Evolutionary conservation across 2,329 filamentous ascomycete genomes (phyloP).

Genomic region (Nannizzia gypsea): DNA sequence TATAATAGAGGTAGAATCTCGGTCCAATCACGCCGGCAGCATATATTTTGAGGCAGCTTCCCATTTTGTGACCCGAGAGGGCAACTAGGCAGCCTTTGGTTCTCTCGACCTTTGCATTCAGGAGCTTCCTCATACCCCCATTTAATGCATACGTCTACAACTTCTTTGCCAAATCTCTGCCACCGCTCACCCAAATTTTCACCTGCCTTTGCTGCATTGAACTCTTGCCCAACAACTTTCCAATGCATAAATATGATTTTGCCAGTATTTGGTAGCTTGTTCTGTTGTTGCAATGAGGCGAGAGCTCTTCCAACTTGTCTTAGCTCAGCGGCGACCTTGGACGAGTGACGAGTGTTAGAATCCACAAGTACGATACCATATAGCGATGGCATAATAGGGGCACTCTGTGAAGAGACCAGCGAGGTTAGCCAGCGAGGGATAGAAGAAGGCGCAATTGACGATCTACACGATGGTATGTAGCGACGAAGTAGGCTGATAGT

Average conservation of each 20-base stretch:
- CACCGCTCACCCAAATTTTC: slow-evolving; percentile 16
- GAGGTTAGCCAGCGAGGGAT: slow-evolving; percentile 2
- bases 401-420: background rate
- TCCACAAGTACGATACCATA: slow-evolving; percentile 23
- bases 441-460: background rate
- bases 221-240: slow-evolving; percentile 6
- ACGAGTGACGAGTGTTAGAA: slow-evolving; percentile 2
- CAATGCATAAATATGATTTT: slow-evolving; percentile 26
- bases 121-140: slow-evolving; percentile 16
- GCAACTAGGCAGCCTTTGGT: background rate
- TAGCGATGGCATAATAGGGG: background rate
- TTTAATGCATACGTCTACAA: slow-evolving; percentile 26
- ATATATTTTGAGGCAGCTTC: slow-evolving; percentile 12
- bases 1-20: slow-evolving; percentile 15
- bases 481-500: background rate
- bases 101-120: background rate
- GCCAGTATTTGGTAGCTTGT: slow-evolving; percentile 14
- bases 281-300: slow-evolving; percentile 14
- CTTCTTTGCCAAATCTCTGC: slow-evolving; percentile 19
- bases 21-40: slow-evolving; percentile 20
- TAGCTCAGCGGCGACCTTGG: slow-evolving; percentile 9
- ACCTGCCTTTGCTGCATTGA: background rate
- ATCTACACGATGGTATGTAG: slow-evolving; percentile 4
- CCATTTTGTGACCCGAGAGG: background rate
- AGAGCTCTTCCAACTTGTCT: slow-evolving; percentile 19